Conservation (phyloP, 1,284 basidiomycete genomes). For the Tilletia walkeri region DNA sequence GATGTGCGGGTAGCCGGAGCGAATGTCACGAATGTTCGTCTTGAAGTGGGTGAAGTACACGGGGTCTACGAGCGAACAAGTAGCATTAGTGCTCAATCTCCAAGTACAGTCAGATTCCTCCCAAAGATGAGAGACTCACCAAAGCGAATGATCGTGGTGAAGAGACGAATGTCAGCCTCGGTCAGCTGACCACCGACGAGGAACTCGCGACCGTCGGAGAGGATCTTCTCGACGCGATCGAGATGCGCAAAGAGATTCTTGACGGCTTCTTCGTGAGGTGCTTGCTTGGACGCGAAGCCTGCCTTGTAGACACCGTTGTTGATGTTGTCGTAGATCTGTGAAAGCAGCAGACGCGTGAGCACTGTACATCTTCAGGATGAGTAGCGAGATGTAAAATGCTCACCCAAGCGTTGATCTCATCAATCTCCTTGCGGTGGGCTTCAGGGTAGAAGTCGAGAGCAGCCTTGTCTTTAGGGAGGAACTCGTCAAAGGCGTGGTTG, state of each 20-base stretch:
- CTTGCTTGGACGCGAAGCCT: constrained; percentile 80
- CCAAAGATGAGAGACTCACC: constrained; percentile 1
- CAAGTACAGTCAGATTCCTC: neutral
- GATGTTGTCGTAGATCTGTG: constrained; percentile 41
- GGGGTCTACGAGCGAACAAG: constrained; percentile 71
- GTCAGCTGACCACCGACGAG: constrained; percentile 78
- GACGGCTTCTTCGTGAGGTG: constrained; percentile 78
- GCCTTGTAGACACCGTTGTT: constrained; percentile 71
- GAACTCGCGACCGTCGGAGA: constrained; percentile 73
- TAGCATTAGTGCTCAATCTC: constrained; percentile 63
- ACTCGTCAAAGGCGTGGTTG: constrained; percentile 62
- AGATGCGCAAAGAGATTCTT: constrained; percentile 67
- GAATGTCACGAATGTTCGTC: constrained; percentile 66
- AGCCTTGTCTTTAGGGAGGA: constrained; percentile 37
- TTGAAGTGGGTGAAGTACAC: constrained; percentile 93
- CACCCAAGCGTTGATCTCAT: constrained; percentile 82
- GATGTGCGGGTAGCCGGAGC: constrained; percentile 44
- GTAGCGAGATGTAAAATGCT: constrained; percentile 61
- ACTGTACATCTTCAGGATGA: constrained; percentile 51
- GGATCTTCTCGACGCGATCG: constrained; percentile 75
- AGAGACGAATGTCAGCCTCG: constrained; percentile 73
- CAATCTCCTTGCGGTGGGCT: constrained; percentile 72
- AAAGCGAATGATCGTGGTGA: constrained; percentile 23
- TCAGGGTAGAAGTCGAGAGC: constrained; percentile 66
- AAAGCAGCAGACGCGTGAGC: neutral